These are phyloP conservation scores for Bolboschoenoplectus hybrid DNA, from an alignment of 202 grass and related monocot genomes.

Conservation along the genomic window DNA sequence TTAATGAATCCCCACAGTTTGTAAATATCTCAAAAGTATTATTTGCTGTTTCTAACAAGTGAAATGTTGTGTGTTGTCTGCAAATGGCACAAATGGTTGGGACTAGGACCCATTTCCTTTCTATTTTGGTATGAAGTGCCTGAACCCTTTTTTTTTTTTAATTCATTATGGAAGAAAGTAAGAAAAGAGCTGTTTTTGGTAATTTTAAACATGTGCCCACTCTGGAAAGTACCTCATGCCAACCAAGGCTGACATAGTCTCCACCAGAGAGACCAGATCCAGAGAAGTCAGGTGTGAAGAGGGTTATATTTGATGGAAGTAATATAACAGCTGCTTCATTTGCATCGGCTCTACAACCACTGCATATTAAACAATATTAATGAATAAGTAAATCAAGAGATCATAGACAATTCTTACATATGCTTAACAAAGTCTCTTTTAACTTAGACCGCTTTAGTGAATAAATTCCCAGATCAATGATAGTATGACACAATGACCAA, in stretches of 20 bases:
- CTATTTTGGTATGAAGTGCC: not conserved
- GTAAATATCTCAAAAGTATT: not conserved
- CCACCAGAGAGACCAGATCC: slow-evolving; percentile 92
- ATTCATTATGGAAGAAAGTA: slow-evolving; percentile 15
- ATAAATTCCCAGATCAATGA: not conserved
- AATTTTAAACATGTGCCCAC: slow-evolving; percentile 12
- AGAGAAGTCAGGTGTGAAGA: slow-evolving; percentile 97
- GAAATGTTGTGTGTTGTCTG: not conserved
- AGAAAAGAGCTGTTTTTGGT: not conserved
- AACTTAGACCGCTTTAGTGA: slow-evolving; percentile 29
- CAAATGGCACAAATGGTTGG: not conserved
- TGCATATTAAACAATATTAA: slow-evolving; percentile 56
- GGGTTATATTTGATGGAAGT: slow-evolving; percentile 96
- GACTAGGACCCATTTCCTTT: not conserved
- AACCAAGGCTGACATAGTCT: slow-evolving; percentile 98
- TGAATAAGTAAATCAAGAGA: slow-evolving; percentile 23
- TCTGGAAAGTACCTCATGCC: slow-evolving; percentile 78
- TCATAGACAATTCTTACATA: slow-evolving; percentile 33
- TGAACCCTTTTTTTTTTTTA: not conserved
- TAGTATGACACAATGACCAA: not conserved
- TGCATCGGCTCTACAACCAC: slow-evolving; percentile 99
- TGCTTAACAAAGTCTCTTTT: slow-evolving; percentile 21
- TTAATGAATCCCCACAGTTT: no score
- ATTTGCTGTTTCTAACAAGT: not conserved
- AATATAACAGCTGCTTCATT: slow-evolving; percentile 98